phyloP scores from a whole-genome alignment of 208 protist genomes.

The Crithidia brevicula region DNA sequence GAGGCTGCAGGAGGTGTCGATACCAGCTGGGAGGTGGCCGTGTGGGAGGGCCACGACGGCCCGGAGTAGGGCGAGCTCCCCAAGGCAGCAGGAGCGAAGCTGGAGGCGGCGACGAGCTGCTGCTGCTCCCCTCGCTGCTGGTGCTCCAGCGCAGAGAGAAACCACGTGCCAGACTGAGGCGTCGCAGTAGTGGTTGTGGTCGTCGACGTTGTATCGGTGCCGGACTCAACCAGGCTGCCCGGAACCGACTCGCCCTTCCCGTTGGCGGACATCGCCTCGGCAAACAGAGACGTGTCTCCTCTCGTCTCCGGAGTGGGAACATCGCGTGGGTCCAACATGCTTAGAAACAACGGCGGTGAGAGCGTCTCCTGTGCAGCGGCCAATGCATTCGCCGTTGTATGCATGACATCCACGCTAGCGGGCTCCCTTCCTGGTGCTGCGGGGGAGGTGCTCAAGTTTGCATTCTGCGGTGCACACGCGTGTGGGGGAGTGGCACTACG shows the following conservation, averaged over 20 bases:
- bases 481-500: no score
- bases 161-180: neutral
- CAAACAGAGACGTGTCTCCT: no score
- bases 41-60: neutral
- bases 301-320: neutral
- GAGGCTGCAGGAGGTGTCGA: neutral
- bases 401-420: no score
- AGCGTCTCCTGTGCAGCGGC: no score
- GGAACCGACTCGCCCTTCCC: neutral
- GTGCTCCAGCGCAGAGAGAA: slow-evolving; percentile 23
- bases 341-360: no score
- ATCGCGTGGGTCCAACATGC: no score
- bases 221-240: neutral
- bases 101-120: neutral
- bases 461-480: no score
- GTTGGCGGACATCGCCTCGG: no score
- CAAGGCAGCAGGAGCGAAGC: neutral
- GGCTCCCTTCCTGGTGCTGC: no score
- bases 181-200: neutral
- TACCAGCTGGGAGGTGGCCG: no score
- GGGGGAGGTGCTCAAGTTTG: no score
- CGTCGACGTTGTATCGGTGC: neutral
- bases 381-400: no score
- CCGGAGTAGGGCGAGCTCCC: neutral
- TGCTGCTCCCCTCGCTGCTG: slow-evolving; percentile 23